Evolutionary conservation across 768 basidiomycete species (phyloP).

Genomic region (Gloeostereum incarnatum): DNA sequence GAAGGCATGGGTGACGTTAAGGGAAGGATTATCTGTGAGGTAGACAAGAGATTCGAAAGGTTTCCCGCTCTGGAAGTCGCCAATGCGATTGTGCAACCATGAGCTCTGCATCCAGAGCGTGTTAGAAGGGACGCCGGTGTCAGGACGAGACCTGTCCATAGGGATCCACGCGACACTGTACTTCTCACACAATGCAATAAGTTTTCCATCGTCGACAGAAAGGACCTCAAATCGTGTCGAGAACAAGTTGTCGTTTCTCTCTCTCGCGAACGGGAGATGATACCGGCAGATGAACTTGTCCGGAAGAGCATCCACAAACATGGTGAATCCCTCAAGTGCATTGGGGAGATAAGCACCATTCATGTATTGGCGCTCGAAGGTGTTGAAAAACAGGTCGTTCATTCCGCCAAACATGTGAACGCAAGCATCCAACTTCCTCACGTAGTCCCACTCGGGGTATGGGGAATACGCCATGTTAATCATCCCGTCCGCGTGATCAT

Average conservation of each 20-base stretch:
- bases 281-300: conserved; percentile 23
- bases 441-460: conserved; percentile 17
- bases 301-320: conserved; percentile 17
- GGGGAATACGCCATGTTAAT: conserved; percentile 14
- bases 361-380: conserved; percentile 12
- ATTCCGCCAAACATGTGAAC: conserved; percentile 24
- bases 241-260: conserved; percentile 16
- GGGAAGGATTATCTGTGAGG: neutral
- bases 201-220: conserved; percentile 17
- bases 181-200: conserved; percentile 20
- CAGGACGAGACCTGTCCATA: conserved; percentile 6
- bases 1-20: neutral
- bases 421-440: conserved; percentile 24
- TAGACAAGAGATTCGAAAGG: neutral
- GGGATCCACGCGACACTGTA: conserved; percentile 25
- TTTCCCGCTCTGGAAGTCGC: neutral
- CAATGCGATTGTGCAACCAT: neutral
- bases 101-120: neutral
- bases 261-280: conserved; percentile 19
- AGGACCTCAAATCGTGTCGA: conserved; percentile 20
- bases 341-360: conserved; percentile 22
- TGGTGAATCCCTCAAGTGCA: conserved; percentile 18
- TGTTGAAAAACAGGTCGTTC: neutral
- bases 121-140: conserved; percentile 9
- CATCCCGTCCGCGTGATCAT: conserved; percentile 19